These are phyloP conservation scores for Annulohypoxylon maeteangense DNA, from an alignment of 495 filamentous ascomycete genomes.

Conservation along the genomic window DNA sequence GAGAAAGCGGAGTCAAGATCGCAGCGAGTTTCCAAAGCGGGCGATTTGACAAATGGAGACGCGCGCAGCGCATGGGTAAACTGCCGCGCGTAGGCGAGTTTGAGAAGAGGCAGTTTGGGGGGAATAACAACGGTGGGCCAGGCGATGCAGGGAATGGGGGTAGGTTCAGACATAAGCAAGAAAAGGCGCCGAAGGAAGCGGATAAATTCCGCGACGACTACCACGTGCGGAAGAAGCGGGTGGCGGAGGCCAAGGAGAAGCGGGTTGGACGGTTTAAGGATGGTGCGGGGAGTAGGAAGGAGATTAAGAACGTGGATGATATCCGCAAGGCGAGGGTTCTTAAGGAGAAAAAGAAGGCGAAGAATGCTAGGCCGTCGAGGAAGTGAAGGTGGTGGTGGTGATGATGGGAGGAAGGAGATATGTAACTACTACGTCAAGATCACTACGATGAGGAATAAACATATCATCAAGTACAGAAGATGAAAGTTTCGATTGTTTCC, in stretches of 20 bases:
- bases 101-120: constrained; percentile 68
- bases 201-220: constrained; percentile 92
- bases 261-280: constrained; percentile 76
- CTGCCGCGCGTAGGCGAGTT: constrained; percentile 84
- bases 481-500: constrained; percentile 21
- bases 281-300: constrained; percentile 72
- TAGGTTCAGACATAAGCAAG: constrained; percentile 81
- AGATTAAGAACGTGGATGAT: constrained; percentile 83
- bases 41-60: constrained; percentile 91
- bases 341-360: constrained; percentile 79
- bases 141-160: constrained; percentile 49
- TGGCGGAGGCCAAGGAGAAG: constrained; percentile 86
- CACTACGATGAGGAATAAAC: constrained; percentile 18
- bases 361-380: constrained; percentile 87
- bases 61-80: constrained; percentile 78
- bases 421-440: constrained; percentile 22
- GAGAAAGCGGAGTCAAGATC: constrained; percentile 95
- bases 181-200: constrained; percentile 89
- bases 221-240: constrained; percentile 88
- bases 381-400: constrained; percentile 60
- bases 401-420: neutral
- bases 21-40: constrained; percentile 92
- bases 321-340: constrained; percentile 82
- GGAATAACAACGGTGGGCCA: constrained; percentile 47
- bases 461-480: neutral